These are phyloP conservation scores for Draba incana DNA, from an alignment of 345 rosid genomes.

Conservation along the genomic window DNA sequence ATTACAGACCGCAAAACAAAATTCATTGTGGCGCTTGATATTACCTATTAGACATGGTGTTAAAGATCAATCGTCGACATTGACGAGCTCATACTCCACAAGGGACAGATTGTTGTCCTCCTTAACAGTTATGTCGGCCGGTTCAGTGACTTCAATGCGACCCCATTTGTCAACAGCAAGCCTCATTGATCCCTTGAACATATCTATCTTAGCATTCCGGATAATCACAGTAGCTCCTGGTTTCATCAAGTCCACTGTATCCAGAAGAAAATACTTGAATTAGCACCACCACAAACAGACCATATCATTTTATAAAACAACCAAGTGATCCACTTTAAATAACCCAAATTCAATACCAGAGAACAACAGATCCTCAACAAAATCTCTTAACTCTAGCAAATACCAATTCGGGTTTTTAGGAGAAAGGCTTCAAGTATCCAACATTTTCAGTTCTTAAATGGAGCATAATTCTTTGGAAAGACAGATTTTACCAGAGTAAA, in stretches of 20 bases:
- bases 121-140: slow-evolving; percentile 45
- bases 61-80: slow-evolving; percentile 50
- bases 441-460: no score
- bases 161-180: slow-evolving; percentile 70
- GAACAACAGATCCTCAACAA: not conserved
- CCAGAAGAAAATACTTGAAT: not conserved
- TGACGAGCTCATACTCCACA: slow-evolving; percentile 62
- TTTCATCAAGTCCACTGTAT: slow-evolving; percentile 54
- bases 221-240: slow-evolving; percentile 52
- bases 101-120: slow-evolving; percentile 52
- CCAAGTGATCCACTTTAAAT: not conserved
- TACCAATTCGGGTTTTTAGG: not conserved
- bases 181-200: slow-evolving; percentile 63
- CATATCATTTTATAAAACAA: not conserved
- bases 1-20: slow-evolving; percentile 26
- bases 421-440: no score
- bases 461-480: no score
- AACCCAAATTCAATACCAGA: not conserved
- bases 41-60: slow-evolving; percentile 12
- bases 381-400: not conserved
- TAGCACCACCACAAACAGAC: not conserved
- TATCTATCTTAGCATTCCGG: slow-evolving; percentile 60
- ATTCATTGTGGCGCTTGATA: slow-evolving; percentile 2
- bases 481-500: no score
- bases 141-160: slow-evolving; percentile 48